Conservation (phyloP, 441 rosid genomes). For the Croton setiger region DNA sequence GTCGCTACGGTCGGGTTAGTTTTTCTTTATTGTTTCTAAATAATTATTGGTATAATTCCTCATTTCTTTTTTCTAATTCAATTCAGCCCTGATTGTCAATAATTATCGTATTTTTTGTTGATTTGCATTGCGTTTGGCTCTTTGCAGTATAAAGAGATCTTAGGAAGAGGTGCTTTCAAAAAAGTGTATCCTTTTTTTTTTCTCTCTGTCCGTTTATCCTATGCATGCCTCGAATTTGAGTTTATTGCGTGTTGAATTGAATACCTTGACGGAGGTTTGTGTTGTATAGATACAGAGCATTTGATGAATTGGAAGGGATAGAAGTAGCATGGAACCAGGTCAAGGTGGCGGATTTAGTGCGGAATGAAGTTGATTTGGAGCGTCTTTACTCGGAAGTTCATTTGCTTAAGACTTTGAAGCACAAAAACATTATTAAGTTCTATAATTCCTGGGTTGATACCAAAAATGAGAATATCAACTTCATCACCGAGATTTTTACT, state of each 20-base stretch:
- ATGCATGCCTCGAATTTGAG: neutral
- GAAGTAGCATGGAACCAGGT: slow-evolving; percentile 90
- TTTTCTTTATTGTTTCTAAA: slow-evolving; percentile 13
- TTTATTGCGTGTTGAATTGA: slow-evolving; percentile 10
- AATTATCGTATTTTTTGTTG: neutral
- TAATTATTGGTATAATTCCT: neutral
- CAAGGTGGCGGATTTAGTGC: slow-evolving; percentile 56
- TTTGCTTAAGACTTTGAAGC: slow-evolving; percentile 66
- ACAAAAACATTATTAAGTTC: slow-evolving; percentile 64
- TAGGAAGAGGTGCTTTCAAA: slow-evolving; percentile 89
- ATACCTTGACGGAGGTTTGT: slow-evolving; percentile 38
- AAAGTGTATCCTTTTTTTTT: slow-evolving; percentile 62
- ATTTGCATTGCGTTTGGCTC: slow-evolving; percentile 1
- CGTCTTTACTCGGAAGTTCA: slow-evolving; percentile 71
- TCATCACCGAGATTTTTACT: slow-evolving; percentile 80
- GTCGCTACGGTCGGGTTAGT: slow-evolving; percentile 96
- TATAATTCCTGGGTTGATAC: slow-evolving; percentile 74
- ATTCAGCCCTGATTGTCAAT: too few species aligned
- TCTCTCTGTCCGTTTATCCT: neutral
- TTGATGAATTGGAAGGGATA: slow-evolving; percentile 72
- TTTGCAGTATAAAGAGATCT: slow-evolving; percentile 60
- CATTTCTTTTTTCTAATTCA: neutral
- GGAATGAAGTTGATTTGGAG: slow-evolving; percentile 56
- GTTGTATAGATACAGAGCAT: slow-evolving; percentile 58
- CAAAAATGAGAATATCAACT: slow-evolving; percentile 55